These are phyloP conservation scores for Maudiozyma bulderi DNA, from an alignment of 805 yeast genomes.

Conservation along the genomic window DNA sequence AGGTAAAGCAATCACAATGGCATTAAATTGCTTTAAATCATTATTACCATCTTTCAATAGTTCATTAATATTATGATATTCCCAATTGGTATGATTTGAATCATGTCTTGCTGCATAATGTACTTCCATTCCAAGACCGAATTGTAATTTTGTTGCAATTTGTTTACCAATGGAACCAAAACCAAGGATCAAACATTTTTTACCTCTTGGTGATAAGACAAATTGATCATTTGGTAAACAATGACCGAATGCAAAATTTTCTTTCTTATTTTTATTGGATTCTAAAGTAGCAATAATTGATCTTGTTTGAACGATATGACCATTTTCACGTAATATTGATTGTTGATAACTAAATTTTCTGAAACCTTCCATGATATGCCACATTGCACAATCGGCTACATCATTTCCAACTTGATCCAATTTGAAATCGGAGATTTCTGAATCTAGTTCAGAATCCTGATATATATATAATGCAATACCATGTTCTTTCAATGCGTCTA, in stretches of 20 bases:
- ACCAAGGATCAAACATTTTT: slow-evolving; percentile 46
- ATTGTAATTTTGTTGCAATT: slow-evolving; percentile 38
- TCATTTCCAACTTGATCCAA: slow-evolving; percentile 45
- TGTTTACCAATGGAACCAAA: slow-evolving; percentile 53
- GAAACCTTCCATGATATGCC: slow-evolving; percentile 45
- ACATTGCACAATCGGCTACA: slow-evolving; percentile 56
- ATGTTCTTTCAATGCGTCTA: slow-evolving; percentile 30
- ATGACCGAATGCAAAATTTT: slow-evolving; percentile 33
- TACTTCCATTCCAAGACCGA: slow-evolving; percentile 48
- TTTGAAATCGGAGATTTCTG: slow-evolving; percentile 1
- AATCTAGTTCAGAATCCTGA: slow-evolving; percentile 14
- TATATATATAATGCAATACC: slow-evolving; percentile 39
- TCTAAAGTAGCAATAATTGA: slow-evolving; percentile 11
- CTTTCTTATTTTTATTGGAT: background rate
- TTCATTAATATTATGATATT: slow-evolving; percentile 30
- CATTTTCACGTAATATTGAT: slow-evolving; percentile 20
- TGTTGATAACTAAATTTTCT: slow-evolving; percentile 37
- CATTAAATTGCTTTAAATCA: slow-evolving; percentile 34
- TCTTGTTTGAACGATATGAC: slow-evolving; percentile 37
- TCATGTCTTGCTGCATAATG: slow-evolving; percentile 44
- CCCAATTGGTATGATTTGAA: slow-evolving; percentile 22
- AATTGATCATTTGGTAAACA: slow-evolving; percentile 27
- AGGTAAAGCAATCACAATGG: slow-evolving; percentile 49
- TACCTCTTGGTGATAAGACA: slow-evolving; percentile 39
- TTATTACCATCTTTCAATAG: slow-evolving; percentile 16